Evolutionary conservation across 768 basidiomycete species (phyloP).

Genomic region (Termitomyces sp.): DNA sequence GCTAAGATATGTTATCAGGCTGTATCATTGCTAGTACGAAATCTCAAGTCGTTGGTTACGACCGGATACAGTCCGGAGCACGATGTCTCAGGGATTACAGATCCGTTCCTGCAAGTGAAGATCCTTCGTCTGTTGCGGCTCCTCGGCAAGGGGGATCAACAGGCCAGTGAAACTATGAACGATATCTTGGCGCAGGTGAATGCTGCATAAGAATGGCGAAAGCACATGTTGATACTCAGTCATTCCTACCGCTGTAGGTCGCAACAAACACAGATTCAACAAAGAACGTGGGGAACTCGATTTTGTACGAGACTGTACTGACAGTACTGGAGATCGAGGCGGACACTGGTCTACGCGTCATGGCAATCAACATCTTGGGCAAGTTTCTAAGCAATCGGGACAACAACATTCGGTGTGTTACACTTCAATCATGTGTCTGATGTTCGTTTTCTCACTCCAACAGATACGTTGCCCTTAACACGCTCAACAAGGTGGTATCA

Average conservation of each 20-base stretch:
- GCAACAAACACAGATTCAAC: conserved; percentile 98
- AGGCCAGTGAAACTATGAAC: conserved; percentile 95
- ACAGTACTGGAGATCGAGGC: conserved; percentile 97
- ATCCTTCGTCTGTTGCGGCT: conserved; percentile 82
- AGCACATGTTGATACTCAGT: conserved; percentile 1
- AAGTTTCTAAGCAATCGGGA: conserved; percentile 97
- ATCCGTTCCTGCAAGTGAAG: conserved; percentile 93
- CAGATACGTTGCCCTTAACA: conserved; percentile 97
- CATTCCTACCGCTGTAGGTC: conserved; percentile 44
- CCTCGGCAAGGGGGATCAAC: conserved; percentile 79
- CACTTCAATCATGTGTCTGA: neutral
- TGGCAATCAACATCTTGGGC: conserved; percentile 99
- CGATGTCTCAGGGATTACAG: conserved; percentile 98
- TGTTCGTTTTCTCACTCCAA: neutral
- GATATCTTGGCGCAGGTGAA: conserved; percentile 92
- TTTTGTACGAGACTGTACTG: conserved; percentile 95
- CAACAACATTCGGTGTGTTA: conserved; percentile 90
- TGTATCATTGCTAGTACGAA: conserved; percentile 89
- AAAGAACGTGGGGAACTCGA: conserved; percentile 98
- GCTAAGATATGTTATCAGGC: conserved; percentile 41
- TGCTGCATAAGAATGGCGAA: neutral
- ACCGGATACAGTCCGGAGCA: conserved; percentile 98
- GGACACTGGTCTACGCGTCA: conserved; percentile 90
- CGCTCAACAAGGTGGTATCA: conserved; percentile 94
- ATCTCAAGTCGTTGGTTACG: conserved; percentile 90